Base-by-base conservation (phyloP, 306 rosid species). In the Nissolia schottii region DNA sequence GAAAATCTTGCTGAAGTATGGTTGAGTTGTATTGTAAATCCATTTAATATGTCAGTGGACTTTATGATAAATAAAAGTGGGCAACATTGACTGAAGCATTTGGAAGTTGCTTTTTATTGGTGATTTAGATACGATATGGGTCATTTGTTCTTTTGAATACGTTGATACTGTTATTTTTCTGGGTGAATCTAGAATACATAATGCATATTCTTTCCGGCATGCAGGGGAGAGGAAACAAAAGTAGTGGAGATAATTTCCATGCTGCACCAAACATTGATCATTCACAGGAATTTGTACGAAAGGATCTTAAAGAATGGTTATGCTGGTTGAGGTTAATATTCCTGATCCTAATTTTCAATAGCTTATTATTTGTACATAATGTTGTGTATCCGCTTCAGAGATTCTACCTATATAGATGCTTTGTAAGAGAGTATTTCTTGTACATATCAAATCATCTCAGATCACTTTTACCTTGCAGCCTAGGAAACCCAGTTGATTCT, bases 191-290 rank as follows among this genome's bases (percentile, higher is more conserved):
- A 78, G 76, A 56, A 73, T 27, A 24, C 35, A 59, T 68, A 48
- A 66, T 55, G 14, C 37, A 60, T 65, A 59, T 41, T 45, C 19
- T 43, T 63, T 78, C 18, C 75, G 28, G 50, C 46, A 34, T 79
- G 56, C 85, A 94, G 97, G 97, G 97, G 23, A 87, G 90, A 79
- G 99, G 99, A 79, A 91, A 91, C 88, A 94, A 94, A 78, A 89
- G 97, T 78, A 94, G 97, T 7, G 99, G 99, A 76, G 99, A 95
- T 32, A 85, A 61, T 80, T 95, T 95, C 76, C 99, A 95, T 60
- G 99, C 99, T 70, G 99, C 99, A 63, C 99, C 99, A 63, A 95
- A 95, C 79, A 95, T 95, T 74, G 99, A 95, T 84, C 99, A 95
- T 80, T 95, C 99, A 25, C 99, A 95, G 86, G 97, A 91, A n/a